These are phyloP conservation scores for Byssochlamys sp. DNA, from an alignment of 2,329 filamentous ascomycete species.

Conservation along the genomic window DNA sequence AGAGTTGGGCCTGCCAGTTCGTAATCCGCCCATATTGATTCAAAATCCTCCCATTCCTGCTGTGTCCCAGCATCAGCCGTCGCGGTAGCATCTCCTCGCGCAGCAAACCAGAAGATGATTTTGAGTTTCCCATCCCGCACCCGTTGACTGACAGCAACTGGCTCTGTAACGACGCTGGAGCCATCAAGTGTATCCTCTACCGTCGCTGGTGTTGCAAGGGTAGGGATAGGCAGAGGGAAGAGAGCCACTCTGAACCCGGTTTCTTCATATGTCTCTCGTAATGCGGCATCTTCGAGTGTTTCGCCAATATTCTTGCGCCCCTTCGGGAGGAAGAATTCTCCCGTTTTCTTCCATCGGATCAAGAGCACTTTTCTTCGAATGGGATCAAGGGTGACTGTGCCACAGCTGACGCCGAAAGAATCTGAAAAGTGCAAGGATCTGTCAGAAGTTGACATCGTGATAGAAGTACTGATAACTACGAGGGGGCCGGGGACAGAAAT, in stretches of 20 bases:
- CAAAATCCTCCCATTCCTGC: slow-evolving; percentile 10
- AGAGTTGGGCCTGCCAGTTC: slow-evolving; percentile 8
- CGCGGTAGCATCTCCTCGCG: slow-evolving; percentile 3
- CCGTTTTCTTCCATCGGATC: slow-evolving; percentile 4
- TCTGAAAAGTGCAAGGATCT: neutral
- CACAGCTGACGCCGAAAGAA: slow-evolving; percentile 10
- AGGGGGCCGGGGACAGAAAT: no score
- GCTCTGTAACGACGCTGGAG: slow-evolving; percentile 2
- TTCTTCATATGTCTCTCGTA: slow-evolving; percentile 20
- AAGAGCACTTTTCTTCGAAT: slow-evolving; percentile 5
- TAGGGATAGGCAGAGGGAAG: neutral
- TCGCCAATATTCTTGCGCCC: slow-evolving; percentile 19
- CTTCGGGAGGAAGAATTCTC: slow-evolving; percentile 16
- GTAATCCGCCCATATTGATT: slow-evolving; percentile 5
- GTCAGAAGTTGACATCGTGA: neutral
- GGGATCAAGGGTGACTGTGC: slow-evolving; percentile 11
- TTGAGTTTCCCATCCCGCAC: slow-evolving; percentile 3
- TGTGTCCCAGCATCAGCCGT: slow-evolving; percentile 8
- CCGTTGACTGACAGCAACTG: slow-evolving; percentile 2
- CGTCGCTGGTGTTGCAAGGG: slow-evolving; percentile 2
- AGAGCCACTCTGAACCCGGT: slow-evolving; percentile 4
- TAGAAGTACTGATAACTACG: no score
- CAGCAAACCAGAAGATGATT: slow-evolving; percentile 11
- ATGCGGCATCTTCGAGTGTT: slow-evolving; percentile 11
- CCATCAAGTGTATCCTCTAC: neutral